Conservation (phyloP, 257 asterid species). For the Plantago major region DNA sequence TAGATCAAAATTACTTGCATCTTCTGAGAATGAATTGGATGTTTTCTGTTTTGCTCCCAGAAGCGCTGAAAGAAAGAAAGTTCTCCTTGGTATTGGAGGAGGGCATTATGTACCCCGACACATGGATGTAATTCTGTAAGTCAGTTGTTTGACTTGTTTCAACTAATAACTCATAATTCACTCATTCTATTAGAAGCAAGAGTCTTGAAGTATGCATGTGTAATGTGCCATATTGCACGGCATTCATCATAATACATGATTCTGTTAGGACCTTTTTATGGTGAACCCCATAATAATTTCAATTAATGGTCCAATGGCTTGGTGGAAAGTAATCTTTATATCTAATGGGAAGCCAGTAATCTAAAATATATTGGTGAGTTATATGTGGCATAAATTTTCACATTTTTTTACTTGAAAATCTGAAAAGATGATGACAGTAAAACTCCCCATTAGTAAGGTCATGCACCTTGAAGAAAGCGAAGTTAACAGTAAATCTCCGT, state of each 20-base stretch:
- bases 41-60: slow-evolving; percentile 26
- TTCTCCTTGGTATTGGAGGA: slow-evolving; percentile 93
- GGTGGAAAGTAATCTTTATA: neutral
- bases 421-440: too few species aligned
- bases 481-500: too few species aligned
- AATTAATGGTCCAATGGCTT: neutral
- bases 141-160: slow-evolving; percentile 17
- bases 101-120: slow-evolving; percentile 98
- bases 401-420: neutral
- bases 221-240: neutral
- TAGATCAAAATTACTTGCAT: neutral
- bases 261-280: neutral
- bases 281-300: neutral
- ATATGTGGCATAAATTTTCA: neutral
- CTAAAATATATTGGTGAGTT: neutral
- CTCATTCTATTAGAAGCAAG: too few species aligned
- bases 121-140: slow-evolving; percentile 82
- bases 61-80: slow-evolving; percentile 46
- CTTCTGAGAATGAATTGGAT: slow-evolving; percentile 1
- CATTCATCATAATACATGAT: neutral
- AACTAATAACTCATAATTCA: neutral
- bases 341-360: neutral
- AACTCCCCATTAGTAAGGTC: too few species aligned
- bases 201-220: neutral
- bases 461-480: too few species aligned